Percentiles rank a stretch among this genome's conserved stretches.
These are phyloP conservation scores for Rhynchospora breviuscula DNA, from an alignment of 176 grass and related monocot genomes.

Conservation along the genomic window DNA sequence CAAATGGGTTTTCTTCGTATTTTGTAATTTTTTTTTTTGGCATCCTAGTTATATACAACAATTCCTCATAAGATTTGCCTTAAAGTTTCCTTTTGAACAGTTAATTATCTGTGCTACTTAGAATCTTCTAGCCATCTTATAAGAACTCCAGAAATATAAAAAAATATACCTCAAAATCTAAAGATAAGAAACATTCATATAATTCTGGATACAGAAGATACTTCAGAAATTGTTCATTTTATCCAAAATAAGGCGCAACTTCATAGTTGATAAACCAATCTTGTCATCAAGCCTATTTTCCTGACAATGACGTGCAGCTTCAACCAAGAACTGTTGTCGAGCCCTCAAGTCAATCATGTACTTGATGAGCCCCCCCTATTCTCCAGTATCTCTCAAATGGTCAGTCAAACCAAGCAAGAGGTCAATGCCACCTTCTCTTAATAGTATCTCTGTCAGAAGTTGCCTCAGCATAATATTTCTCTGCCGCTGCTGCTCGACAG, in stretches of 20 bases:
- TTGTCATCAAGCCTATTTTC: conserved; percentile 90
- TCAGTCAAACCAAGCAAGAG: conserved; percentile 95
- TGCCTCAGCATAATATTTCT: conserved; percentile 85
- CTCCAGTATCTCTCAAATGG: conserved; percentile 79
- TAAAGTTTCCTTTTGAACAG: neutral
- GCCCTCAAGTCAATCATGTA: conserved; percentile 83
- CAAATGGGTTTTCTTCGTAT: neutral
- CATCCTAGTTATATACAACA: neutral
- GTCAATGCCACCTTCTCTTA: conserved; percentile 74
- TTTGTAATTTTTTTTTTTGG: neutral
- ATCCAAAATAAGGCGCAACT: neutral
- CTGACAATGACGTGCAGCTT: conserved; percentile 76
- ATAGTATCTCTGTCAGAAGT: conserved; percentile 80
- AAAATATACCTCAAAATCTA: neutral
- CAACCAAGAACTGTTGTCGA: conserved; percentile 77
- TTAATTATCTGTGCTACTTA: neutral
- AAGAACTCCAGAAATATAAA: neutral
- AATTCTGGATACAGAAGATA: neutral
- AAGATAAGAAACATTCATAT: neutral
- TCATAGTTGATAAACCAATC: conserved; percentile 31
- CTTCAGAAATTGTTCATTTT: neutral
- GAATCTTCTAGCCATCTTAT: neutral
- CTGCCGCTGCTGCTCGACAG: conserved; percentile 67
- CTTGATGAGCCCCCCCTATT: conserved; percentile 78
- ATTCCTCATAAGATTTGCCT: neutral